Evolutionary conservation across 176 grass and related monocot genomes (phyloP).

Genomic region (Oryza officinalis): DNA sequence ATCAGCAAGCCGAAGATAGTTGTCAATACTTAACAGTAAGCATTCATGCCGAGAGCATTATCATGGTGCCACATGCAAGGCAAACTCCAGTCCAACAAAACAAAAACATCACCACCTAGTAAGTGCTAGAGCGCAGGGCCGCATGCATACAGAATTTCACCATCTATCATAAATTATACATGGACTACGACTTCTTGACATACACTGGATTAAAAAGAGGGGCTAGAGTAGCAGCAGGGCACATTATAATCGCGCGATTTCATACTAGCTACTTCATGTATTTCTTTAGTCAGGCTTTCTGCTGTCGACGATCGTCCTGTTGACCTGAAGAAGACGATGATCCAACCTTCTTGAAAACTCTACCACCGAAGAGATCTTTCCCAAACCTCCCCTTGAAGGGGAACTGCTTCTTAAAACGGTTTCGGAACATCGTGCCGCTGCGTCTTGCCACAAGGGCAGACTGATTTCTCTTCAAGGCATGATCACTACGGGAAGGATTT

Average conservation of each 20-base stretch:
- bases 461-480: constrained; percentile 52
- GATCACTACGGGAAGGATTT: constrained; percentile 43
- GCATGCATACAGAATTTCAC: constrained; percentile 26
- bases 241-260: constrained; percentile 15
- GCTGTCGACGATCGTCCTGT: constrained; percentile 19
- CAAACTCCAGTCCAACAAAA: constrained; percentile 36
- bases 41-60: constrained; percentile 30
- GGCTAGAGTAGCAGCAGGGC: not conserved
- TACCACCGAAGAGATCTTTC: constrained; percentile 70
- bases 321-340: constrained; percentile 57
- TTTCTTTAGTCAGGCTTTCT: not conserved
- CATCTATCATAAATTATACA: constrained; percentile 41
- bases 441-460: constrained; percentile 25
- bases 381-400: constrained; percentile 79
- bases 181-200: constrained; percentile 27
- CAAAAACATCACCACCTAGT: constrained; percentile 14
- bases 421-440: constrained; percentile 46
- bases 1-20: constrained; percentile 14
- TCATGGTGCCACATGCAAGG: constrained; percentile 29
- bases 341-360: constrained; percentile 60
- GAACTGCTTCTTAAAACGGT: constrained; percentile 79
- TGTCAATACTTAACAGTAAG: constrained; percentile 27
- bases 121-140: constrained; percentile 6
- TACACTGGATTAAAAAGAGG: not conserved
- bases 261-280: constrained; percentile 44